These are phyloP conservation scores for Boletus sensibilis DNA, from an alignment of 768 basidiomycete genomes.

Conservation along the genomic window DNA sequence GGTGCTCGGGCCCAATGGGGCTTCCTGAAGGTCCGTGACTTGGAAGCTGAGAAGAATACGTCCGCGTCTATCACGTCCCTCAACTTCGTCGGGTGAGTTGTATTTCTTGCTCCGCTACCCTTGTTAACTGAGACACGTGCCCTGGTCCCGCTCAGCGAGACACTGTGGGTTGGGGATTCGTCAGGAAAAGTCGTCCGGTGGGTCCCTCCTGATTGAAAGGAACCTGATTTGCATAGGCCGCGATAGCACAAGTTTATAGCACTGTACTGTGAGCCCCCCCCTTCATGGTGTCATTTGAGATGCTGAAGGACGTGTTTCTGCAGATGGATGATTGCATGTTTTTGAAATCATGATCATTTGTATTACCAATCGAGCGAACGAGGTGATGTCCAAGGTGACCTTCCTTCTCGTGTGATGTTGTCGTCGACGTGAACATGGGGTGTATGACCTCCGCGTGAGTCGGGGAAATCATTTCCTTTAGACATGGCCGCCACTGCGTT, in stretches of 20 bases:
- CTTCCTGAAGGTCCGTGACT: slow-evolving; percentile 63
- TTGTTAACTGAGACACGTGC: neutral
- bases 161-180: slow-evolving; percentile 26
- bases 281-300: neutral
- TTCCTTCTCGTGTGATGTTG: neutral
- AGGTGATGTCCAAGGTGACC: neutral
- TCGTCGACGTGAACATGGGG: neutral
- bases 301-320: neutral
- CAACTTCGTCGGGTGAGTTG: slow-evolving; percentile 71
- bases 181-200: slow-evolving; percentile 27
- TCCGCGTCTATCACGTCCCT: slow-evolving; percentile 67
- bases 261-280: neutral
- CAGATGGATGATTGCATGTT: neutral
- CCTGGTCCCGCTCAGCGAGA: slow-evolving; percentile 14
- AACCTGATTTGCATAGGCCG: neutral
- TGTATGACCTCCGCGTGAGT: neutral
- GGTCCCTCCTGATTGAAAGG: slow-evolving; percentile 21
- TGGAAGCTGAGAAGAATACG: slow-evolving; percentile 51
- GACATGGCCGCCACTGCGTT: neutral
- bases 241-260: neutral
- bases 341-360: neutral
- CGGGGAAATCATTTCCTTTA: no score
- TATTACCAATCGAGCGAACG: neutral
- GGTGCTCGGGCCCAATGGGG: slow-evolving; percentile 72
- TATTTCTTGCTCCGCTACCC: neutral